phyloP scores from a whole-genome alignment of 2,329 filamentous ascomycete species.

The Clonostachys rosea region DNA sequence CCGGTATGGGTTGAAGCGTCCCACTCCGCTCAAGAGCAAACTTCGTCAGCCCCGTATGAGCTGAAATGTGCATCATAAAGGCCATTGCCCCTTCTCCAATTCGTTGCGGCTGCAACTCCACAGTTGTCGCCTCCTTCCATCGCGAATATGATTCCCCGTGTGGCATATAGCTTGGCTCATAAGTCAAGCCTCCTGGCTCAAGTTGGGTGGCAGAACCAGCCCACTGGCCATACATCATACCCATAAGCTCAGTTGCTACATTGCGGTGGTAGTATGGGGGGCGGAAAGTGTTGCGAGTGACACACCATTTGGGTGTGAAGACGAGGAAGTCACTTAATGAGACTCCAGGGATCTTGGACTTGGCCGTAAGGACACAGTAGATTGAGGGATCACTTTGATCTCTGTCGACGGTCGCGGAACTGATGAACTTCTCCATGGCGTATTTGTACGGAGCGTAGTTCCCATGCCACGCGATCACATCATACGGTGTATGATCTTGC shows the following conservation, averaged over 20 bases:
- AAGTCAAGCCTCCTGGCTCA: slow-evolving; percentile 21
- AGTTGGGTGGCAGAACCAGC: slow-evolving; percentile 17
- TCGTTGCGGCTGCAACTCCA: slow-evolving; percentile 31
- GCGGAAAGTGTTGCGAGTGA: slow-evolving; percentile 56
- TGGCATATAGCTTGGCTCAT: slow-evolving; percentile 25
- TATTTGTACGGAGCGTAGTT: slow-evolving; percentile 66
- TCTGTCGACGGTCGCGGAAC: slow-evolving; percentile 50
- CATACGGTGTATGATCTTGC: slow-evolving; percentile 60
- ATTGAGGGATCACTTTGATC: slow-evolving; percentile 66
- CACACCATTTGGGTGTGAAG: slow-evolving; percentile 63
- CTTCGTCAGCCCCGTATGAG: slow-evolving; percentile 8
- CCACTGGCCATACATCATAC: slow-evolving; percentile 34
- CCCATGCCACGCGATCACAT: slow-evolving; percentile 66
- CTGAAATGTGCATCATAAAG: slow-evolving; percentile 34
- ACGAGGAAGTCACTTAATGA: slow-evolving; percentile 61
- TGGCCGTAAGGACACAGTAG: slow-evolving; percentile 60
- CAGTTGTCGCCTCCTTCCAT: slow-evolving; percentile 15
- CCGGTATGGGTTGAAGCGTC: slow-evolving; percentile 2
- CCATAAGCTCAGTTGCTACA: slow-evolving; percentile 52
- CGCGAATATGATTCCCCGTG: slow-evolving; percentile 24
- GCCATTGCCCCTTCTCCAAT: slow-evolving; percentile 39
- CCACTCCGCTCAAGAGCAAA: slow-evolving; percentile 8
- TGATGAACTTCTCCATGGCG: slow-evolving; percentile 57
- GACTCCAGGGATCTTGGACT: slow-evolving; percentile 45
- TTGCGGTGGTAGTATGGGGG: slow-evolving; percentile 64